Conservation (phyloP, 441 rosid genomes). For the Pelargonium citronellum region DNA sequence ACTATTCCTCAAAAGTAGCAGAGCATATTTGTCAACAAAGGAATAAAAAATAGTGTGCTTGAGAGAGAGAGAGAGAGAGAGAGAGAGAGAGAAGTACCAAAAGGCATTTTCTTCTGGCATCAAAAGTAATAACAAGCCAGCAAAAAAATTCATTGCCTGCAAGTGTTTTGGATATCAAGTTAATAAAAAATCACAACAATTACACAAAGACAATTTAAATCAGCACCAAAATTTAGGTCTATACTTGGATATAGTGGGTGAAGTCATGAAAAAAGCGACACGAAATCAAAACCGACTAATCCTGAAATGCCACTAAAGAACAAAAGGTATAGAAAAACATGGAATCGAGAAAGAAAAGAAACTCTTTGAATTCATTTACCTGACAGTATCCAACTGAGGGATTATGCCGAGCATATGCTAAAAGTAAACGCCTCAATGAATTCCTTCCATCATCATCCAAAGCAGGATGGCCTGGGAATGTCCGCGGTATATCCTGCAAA, state of each 20-base stretch:
- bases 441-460: constrained; percentile 57
- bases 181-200: constrained; percentile 12
- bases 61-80: constrained; percentile 3
- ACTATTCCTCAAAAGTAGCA: background rate
- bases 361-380: constrained; percentile 32
- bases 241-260: background rate
- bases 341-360: constrained; percentile 6
- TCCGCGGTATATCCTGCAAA: constrained; percentile 59
- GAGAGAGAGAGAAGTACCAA: constrained; percentile 39
- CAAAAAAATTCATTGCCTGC: constrained; percentile 82
- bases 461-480: constrained; percentile 76
- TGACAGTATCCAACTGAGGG: constrained; percentile 74
- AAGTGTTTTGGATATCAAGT: constrained; percentile 23
- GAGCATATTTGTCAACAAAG: constrained; percentile 1
- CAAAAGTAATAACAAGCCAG: constrained; percentile 62
- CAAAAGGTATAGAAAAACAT: background rate
- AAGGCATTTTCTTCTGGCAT: constrained; percentile 85
- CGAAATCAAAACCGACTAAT: constrained; percentile 8
- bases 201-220: constrained; percentile 2
- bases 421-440: constrained; percentile 57
- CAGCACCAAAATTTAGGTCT: background rate
- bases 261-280: background rate
- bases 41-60: background rate
- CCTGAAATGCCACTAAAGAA: constrained; percentile 5
- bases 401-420: constrained; percentile 66